Base-by-base conservation (phyloP, 345 rosid species). In the Theobroma cacao region DNA sequence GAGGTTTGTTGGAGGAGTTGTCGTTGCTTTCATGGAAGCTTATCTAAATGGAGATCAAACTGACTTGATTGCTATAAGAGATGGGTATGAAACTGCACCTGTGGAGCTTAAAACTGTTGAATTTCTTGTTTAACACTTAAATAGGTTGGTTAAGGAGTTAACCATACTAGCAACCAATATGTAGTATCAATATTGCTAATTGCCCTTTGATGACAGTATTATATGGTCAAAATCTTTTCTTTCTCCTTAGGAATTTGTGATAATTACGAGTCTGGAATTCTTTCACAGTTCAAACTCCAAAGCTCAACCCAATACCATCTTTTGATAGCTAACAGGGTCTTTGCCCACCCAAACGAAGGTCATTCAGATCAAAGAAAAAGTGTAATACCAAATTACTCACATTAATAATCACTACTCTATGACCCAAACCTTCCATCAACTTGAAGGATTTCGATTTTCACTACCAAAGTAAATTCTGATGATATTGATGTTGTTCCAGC, bases 21-120 rank as follows among this genome's bases (percentile, higher is more conserved):
- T 87, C 74, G 94, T 95, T 48, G 90, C 95, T 18, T 91, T 91
- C 82, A 65, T 95, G 88, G 84, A 74, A 65, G 97, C 97, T 15
- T 84, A 74, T 87, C 58, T 90, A 75, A 84, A 65, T 80, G 94
- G 93, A 60, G 88, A 92, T 84, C 52, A 69, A 26, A 55, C 62
- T 76, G 89, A 83, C 56, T 84, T 95, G 81, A 66, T 79, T 75
- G 85, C 88, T 41, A 80, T 95, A 36, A 86, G 82, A 85, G 82
- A 86, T 67, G 89, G 93, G n/a, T 83, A 80, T 22, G 82, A 75
- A 78, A 80, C 74, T 58, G 83, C 85, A 26, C 97, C 95, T 0
- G 86, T 91, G 2, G 88, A 83, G 79, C 90, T 90, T 78, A 68
- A 87, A 83, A 84, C 82, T 53, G 77, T 75, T 31, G 90, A 88